Conservation (phyloP, 106 monocot genomes). For the Dactylorhiza incarnata region DNA sequence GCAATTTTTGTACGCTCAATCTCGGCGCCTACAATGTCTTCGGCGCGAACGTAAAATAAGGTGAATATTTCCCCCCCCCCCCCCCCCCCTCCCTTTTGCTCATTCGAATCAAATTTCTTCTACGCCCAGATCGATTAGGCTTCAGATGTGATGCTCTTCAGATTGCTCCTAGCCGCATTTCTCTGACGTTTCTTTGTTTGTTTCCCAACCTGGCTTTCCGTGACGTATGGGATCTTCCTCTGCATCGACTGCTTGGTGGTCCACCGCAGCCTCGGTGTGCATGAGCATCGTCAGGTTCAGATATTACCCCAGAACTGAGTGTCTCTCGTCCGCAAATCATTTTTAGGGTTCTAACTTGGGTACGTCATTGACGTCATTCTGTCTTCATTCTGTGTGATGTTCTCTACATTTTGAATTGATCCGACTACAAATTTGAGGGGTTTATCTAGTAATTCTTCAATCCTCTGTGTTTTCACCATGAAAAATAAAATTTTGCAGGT, state of each 20-base stretch:
- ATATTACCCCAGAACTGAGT: neutral
- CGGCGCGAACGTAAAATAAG: too few species aligned
- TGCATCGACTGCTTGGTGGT: slow-evolving; percentile 77
- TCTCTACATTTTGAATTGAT: too few species aligned
- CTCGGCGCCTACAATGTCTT: too few species aligned
- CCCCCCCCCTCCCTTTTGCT: neutral
- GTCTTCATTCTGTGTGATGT: too few species aligned
- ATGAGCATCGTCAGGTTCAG: slow-evolving; percentile 60
- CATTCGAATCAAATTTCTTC: neutral
- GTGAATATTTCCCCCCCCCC: slow-evolving; percentile 20
- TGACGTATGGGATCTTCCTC: slow-evolving; percentile 82
- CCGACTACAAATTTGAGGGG: too few species aligned
- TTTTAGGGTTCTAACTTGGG: too few species aligned
- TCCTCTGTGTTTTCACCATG: too few species aligned
- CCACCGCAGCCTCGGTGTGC: slow-evolving; percentile 76
- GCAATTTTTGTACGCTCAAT: too few species aligned
- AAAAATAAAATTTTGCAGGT: too few species aligned
- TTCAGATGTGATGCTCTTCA: neutral
- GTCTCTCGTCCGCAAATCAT: too few species aligned
- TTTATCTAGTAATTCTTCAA: too few species aligned
- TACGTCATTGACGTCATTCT: too few species aligned
- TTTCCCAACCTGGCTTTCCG: slow-evolving; percentile 73
- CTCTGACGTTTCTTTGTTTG: neutral
- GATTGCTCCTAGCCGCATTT: neutral
- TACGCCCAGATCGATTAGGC: neutral